phyloP scores from a whole-genome alignment of 331 rosid species.

The Quercus phellos region DNA sequence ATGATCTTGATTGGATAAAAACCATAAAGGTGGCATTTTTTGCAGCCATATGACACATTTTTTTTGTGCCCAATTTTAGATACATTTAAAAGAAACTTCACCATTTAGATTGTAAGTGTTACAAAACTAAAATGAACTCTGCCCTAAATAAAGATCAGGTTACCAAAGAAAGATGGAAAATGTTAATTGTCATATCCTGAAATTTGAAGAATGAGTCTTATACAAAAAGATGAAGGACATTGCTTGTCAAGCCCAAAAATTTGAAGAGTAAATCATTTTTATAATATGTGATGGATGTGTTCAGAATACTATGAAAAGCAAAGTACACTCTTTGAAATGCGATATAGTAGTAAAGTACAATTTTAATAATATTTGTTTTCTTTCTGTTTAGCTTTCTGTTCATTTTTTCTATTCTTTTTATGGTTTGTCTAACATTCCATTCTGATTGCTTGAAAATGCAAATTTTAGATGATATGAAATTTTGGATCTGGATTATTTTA shows the following conservation, averaged over 20 bases:
- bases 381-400: not conserved
- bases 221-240: not conserved
- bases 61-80: not conserved
- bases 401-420: not conserved
- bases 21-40: not conserved
- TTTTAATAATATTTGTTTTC: not conserved
- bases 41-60: not conserved
- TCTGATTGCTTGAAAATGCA: not conserved
- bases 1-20: not conserved
- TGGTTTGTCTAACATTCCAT: not conserved
- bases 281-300: not conserved
- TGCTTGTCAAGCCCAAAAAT: not conserved
- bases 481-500: not conserved
- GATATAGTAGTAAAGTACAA: not conserved
- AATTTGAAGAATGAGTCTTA: not conserved
- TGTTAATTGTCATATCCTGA: not conserved
- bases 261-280: not conserved
- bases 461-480: not conserved
- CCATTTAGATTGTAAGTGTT: not conserved
- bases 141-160: not conserved
- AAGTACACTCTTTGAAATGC: not conserved
- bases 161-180: not conserved
- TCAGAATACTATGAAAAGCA: not conserved
- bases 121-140: not conserved
- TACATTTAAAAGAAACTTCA: constrained; percentile 12